Percentiles rank a stretch among this genome's conserved stretches.
These are phyloP conservation scores for Macrophomina tecta DNA, from an alignment of 2,329 filamentous ascomycete species.

Conservation along the genomic window DNA sequence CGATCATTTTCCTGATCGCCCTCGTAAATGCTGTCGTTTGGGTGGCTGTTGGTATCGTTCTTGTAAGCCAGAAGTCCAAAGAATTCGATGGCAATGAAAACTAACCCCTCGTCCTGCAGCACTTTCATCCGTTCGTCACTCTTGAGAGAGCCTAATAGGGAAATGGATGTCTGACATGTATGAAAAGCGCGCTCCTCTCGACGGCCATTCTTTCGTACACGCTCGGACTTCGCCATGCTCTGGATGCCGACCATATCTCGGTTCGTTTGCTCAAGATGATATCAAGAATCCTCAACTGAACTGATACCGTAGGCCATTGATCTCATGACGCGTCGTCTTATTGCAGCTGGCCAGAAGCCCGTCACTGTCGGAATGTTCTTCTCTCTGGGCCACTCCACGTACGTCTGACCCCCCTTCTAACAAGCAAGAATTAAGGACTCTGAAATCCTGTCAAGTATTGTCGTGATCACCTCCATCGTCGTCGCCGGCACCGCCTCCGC, in stretches of 20 bases:
- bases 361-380: constrained; percentile 96
- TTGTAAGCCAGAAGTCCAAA: constrained; percentile 49
- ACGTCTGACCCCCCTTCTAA: constrained; percentile 28
- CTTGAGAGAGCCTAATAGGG: background rate
- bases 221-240: constrained; percentile 88
- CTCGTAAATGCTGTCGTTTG: constrained; percentile 63
- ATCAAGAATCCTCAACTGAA: background rate
- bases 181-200: constrained; percentile 67
- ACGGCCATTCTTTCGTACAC: constrained; percentile 87
- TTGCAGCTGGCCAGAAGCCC: constrained; percentile 82
- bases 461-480: constrained; percentile 86
- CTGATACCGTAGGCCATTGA: constrained; percentile 74
- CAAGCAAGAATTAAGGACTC: background rate
- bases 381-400: constrained; percentile 88
- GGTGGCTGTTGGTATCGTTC: constrained; percentile 62
- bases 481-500: constrained; percentile 90
- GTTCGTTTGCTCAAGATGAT: constrained; percentile 40
- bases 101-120: constrained; percentile 29
- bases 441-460: constrained; percentile 60
- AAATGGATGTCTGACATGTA: background rate
- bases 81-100: background rate
- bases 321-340: constrained; percentile 87
- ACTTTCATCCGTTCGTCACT: constrained; percentile 40
- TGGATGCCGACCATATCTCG: constrained; percentile 92
- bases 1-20: constrained; percentile 61